Evolutionary conservation across 345 rosid species (phyloP).

Genomic region (Ricinus communis): DNA sequence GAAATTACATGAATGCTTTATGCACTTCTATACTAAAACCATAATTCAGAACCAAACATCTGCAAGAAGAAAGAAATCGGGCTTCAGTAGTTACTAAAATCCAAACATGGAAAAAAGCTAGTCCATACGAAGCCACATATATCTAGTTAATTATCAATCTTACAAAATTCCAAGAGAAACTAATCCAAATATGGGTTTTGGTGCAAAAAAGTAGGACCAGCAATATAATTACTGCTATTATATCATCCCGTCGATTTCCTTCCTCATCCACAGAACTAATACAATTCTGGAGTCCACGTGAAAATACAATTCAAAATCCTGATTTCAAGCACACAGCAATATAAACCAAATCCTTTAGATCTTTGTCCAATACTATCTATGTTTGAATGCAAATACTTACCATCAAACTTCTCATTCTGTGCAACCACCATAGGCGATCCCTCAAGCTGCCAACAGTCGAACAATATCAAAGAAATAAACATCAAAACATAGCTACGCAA

Average conservation of each 20-base stretch:
- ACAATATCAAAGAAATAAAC: constrained; percentile 11
- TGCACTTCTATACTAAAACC: neutral
- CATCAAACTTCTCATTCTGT: constrained; percentile 92
- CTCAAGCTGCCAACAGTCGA: constrained; percentile 63
- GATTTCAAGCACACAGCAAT: neutral
- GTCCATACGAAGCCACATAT: no score
- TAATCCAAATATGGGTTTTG: neutral
- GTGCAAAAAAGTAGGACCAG: neutral
- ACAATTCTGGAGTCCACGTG: neutral
- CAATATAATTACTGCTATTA: neutral
- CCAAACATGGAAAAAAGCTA: no score
- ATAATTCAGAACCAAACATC: neutral
- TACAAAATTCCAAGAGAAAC: neutral
- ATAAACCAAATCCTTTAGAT: neutral
- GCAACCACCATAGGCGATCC: constrained; percentile 88
- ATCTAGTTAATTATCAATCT: neutral
- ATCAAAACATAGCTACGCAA: neutral
- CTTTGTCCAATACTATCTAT: neutral
- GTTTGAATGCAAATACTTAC: constrained; percentile 38
- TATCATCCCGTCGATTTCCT: neutral
- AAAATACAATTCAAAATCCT: neutral
- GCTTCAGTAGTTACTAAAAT: no score
- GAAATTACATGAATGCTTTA: no score
- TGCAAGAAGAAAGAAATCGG: neutral
- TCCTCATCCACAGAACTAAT: neutral